Percentiles rank a stretch among this genome's conserved stretches.
phyloP scores from a whole-genome alignment of 768 basidiomycete species.

The Tubosaeta sp. region DNA sequence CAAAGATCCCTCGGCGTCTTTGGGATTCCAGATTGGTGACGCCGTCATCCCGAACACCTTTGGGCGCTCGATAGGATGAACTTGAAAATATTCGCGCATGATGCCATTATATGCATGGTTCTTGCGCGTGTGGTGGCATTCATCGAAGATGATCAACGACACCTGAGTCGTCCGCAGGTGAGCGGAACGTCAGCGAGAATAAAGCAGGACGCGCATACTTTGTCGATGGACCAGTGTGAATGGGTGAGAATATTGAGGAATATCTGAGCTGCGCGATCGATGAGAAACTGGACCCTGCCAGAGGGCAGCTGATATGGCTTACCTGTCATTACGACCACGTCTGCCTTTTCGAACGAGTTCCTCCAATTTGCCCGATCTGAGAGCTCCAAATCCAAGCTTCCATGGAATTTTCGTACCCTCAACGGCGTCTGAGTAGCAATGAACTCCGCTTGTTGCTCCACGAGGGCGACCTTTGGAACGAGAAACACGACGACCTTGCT shows the following conservation, averaged over 20 bases:
- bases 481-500: conserved; percentile 73
- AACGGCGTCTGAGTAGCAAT: conserved; percentile 61
- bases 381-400: conserved; percentile 66
- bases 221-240: conserved; percentile 72
- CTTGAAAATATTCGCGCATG: conserved; percentile 54
- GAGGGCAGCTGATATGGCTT: conserved; percentile 11
- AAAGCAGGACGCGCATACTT: conserved; percentile 31
- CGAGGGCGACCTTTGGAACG: conserved; percentile 81
- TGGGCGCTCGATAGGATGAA: conserved; percentile 44
- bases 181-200: neutral
- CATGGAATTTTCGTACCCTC: conserved; percentile 64
- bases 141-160: conserved; percentile 53
- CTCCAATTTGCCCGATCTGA: conserved; percentile 65
- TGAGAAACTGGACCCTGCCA: conserved; percentile 3
- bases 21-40: conserved; percentile 81
- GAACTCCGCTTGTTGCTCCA: conserved; percentile 75
- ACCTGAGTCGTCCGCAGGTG: conserved; percentile 34
- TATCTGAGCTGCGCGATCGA: conserved; percentile 58
- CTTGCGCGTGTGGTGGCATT: conserved; percentile 54
- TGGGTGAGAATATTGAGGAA: conserved; percentile 78
- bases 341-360: conserved; percentile 54
- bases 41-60: conserved; percentile 95
- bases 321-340: conserved; percentile 89
- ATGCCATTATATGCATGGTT: conserved; percentile 57
- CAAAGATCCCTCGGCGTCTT: conserved; percentile 61